Evolutionary conservation across 441 rosid genomes (phyloP), one percentile per base, ranked within the genome.

Genomic region (Adansonia madagascariensis): DNA sequence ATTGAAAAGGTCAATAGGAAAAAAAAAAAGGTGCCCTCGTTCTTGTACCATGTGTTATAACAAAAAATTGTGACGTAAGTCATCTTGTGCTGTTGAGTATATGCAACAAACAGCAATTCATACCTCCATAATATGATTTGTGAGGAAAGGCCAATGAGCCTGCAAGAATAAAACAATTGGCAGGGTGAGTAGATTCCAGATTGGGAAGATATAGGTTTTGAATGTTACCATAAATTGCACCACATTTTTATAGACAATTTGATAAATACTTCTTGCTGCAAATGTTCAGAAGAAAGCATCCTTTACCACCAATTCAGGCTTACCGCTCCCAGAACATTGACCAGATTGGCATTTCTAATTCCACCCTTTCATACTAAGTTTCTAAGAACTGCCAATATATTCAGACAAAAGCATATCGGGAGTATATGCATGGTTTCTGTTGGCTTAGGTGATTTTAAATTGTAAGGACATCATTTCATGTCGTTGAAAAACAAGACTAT

Each of bases 131-230:
- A 92, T 66, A 82, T 94, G 95, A 83, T 89, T 77, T 8, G 94
- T 87, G 61, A 98, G 99, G 85, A 94, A 94, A 70, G 95, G 97
- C 98, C 99, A 94, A 78, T 92, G 97, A 84, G 93, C 90, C 99
- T 93, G 91, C 85, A 82, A 85, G 75, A 79, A 66, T 31, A 57
- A 65, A 50, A 70, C 74, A 70, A 24, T 20, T 31, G 47, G 49
- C 20, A 7, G 71, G 39, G 66, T 76, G 31, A 69, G 56, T 73
- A 53, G 17, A 35, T 46, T 60, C 15, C 59, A 15, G 6, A 24
- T 8, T 46, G 20, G 6, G 46, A 27, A 44, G 6, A 44, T 53
- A 12, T 55, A 35, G 56, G 56, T 39, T 75, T 52, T 71, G 70
- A 43, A 66, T 66, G 71, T 66, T 43, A 66, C 52, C 52, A 43